Conservation (phyloP, 2,329 filamentous ascomycete species). For the Atkinsonella hypoxylon region DNA sequence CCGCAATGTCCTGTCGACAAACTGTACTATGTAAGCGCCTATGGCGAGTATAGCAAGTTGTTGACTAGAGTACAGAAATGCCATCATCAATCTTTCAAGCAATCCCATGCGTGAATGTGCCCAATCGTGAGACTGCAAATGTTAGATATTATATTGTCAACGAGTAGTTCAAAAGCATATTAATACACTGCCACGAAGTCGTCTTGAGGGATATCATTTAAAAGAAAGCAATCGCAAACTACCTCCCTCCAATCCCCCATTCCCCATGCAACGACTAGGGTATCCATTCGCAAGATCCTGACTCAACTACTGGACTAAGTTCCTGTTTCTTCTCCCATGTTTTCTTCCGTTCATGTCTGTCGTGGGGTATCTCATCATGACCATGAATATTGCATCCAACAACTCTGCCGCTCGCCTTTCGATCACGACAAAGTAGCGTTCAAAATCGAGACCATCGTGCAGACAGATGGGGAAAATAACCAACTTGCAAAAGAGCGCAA, state of each 20-base stretch:
- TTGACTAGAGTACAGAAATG: neutral
- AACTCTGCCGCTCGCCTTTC: neutral
- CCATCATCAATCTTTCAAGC: neutral
- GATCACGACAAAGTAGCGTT: neutral
- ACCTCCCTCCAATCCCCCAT: neutral
- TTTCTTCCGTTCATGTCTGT: neutral
- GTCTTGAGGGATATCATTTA: too few species aligned
- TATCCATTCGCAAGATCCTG: constrained; percentile 9
- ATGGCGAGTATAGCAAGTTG: neutral
- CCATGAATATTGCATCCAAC: neutral
- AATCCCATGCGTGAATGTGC: neutral
- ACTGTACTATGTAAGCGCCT: neutral
- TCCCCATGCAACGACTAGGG: constrained; percentile 10
- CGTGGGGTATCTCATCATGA: neutral
- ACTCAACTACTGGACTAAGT: neutral
- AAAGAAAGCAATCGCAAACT: neutral
- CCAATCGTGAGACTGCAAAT: too few species aligned
- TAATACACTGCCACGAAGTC: too few species aligned
- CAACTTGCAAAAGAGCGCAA: neutral
- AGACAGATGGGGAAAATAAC: neutral
- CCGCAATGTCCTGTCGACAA: neutral
- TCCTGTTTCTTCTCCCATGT: neutral
- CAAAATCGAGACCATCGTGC: neutral
- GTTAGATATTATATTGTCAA: too few species aligned
- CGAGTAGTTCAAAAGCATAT: too few species aligned